Conservation (phyloP, 2,329 filamentous ascomycete genomes). For the Cordyceps fumosorosea region DNA sequence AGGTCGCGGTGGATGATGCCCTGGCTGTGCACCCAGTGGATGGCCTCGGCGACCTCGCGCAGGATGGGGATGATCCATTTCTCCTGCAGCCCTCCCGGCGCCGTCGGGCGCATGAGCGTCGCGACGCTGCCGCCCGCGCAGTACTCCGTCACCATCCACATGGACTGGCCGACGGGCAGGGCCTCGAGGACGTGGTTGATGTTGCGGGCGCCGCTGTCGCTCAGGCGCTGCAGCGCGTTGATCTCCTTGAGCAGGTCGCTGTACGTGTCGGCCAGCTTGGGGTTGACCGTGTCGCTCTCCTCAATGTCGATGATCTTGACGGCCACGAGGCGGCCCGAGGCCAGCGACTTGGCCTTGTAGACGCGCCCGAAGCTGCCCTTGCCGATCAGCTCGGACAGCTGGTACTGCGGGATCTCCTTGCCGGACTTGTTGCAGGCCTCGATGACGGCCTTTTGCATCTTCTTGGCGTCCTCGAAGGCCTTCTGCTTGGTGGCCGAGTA, state of each 20-base stretch:
- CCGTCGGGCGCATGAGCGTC: slow-evolving; percentile 62
- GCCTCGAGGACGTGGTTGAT: slow-evolving; percentile 79
- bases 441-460: slow-evolving; percentile 59
- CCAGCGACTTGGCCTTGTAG: slow-evolving; percentile 53
- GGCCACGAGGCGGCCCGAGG: slow-evolving; percentile 53
- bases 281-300: slow-evolving; percentile 62
- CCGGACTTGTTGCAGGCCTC: slow-evolving; percentile 55
- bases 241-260: slow-evolving; percentile 65
- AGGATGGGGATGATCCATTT: slow-evolving; percentile 64
- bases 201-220: slow-evolving; percentile 67
- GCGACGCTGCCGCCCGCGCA: slow-evolving; percentile 78
- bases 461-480: slow-evolving; percentile 61
- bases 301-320: slow-evolving; percentile 84
- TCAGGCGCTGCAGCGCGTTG: slow-evolving; percentile 63
- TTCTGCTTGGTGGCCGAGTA: slow-evolving; percentile 47
- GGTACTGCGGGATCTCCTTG: slow-evolving; percentile 57
- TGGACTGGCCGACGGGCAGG: slow-evolving; percentile 66
- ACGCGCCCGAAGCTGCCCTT: slow-evolving; percentile 70
- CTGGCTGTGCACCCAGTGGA: slow-evolving; percentile 61
- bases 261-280: slow-evolving; percentile 59
- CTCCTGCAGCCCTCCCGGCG: slow-evolving; percentile 59
- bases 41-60: slow-evolving; percentile 58
- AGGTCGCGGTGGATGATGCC: slow-evolving; percentile 67
- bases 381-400: slow-evolving; percentile 66
- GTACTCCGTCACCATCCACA: slow-evolving; percentile 87